Percentiles rank a stretch among this genome's conserved stretches.
Evolutionary conservation across 2,329 filamentous ascomycete species (phyloP).

Genomic region (Scorias spongiosa): DNA sequence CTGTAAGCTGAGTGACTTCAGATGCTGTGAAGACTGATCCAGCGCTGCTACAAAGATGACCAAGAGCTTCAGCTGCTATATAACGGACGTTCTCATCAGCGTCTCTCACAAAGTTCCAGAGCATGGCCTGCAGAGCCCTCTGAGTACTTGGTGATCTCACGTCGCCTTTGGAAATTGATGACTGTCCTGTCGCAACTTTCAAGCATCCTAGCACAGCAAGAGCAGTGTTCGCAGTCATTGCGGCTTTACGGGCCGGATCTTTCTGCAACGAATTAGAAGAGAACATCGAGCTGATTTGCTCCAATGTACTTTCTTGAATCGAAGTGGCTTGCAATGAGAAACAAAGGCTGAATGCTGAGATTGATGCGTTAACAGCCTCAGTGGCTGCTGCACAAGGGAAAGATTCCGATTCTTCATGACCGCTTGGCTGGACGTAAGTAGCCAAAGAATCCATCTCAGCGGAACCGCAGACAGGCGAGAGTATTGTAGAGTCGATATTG

Average conservation of each 20-base stretch:
- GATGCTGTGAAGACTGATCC: slow-evolving; percentile 79
- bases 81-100: slow-evolving; percentile 74
- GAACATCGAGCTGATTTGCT: slow-evolving; percentile 83
- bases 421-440: slow-evolving; percentile 46
- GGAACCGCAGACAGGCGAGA: slow-evolving; percentile 59
- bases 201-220: slow-evolving; percentile 66
- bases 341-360: slow-evolving; percentile 81
- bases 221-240: slow-evolving; percentile 81
- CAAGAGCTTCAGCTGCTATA: slow-evolving; percentile 71
- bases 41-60: slow-evolving; percentile 67
- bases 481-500: slow-evolving; percentile 40
- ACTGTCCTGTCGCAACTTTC: slow-evolving; percentile 73
- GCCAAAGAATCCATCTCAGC: slow-evolving; percentile 79
- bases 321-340: slow-evolving; percentile 79
- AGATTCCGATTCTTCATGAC: slow-evolving; percentile 27
- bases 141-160: slow-evolving; percentile 63
- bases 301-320: slow-evolving; percentile 88
- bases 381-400: slow-evolving; percentile 66
- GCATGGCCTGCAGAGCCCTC: slow-evolving; percentile 49
- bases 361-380: slow-evolving; percentile 86
- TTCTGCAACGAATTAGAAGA: slow-evolving; percentile 65
- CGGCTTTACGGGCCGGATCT: slow-evolving; percentile 75
- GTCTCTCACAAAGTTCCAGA: slow-evolving; percentile 67
- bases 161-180: slow-evolving; percentile 54
- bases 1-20: slow-evolving; percentile 82